Base-by-base conservation (phyloP, 306 rosid genomes). In the Cucurbita pepo region DNA sequence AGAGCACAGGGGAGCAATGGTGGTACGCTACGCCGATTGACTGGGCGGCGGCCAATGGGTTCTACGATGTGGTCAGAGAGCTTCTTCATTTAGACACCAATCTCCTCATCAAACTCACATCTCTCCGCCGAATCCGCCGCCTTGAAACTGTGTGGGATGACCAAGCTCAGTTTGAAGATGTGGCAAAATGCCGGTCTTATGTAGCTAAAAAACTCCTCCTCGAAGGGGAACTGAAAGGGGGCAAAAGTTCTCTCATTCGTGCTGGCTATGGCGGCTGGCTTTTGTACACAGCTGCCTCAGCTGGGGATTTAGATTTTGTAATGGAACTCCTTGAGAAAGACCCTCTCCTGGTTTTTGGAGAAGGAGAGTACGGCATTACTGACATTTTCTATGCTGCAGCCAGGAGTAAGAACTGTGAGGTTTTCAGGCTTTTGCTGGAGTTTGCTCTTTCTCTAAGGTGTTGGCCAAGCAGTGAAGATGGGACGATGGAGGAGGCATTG, bases 231-330 rank as follows among this genome's bases (percentile, higher is more conserved):
- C 55, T 81, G 0, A 79, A 47, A 67, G 73, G 77, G 11, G 90
- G 83, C 12, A 59, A 63, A 3, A 88, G 87, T 79, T 82, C 98
- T 51, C 94, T 93, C 36, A 57, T 90, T 73, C 80, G 95, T 19
- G 96, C 97, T n/a, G 97, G 98, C 48, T 93, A 90, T 53, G 97
- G 97, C 1, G 98, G 98, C 0, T 93, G 98, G 98, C 96, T 93
- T 43, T 88, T 93, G 12, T 93, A 93, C 83, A 90, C 97, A 2
- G 98, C 98, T 15, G 98, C 98, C 10, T 90, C 96, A 0, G 90
- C 97, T 3, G 98, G 97, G 18, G 97, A 93, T 58, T 67, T 86
- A 56, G 90, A 9, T 8, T 93, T 93, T 64, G 91, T 86, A 11
- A 48, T 13, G 47, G 90, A 87, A 9, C 70, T 93, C 80, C 52